Percentiles rank a stretch among this genome's conserved stretches.
Evolutionary conservation across 169 alveolate species (phyloP).

Genomic region (Plasmodium relictum): DNA sequence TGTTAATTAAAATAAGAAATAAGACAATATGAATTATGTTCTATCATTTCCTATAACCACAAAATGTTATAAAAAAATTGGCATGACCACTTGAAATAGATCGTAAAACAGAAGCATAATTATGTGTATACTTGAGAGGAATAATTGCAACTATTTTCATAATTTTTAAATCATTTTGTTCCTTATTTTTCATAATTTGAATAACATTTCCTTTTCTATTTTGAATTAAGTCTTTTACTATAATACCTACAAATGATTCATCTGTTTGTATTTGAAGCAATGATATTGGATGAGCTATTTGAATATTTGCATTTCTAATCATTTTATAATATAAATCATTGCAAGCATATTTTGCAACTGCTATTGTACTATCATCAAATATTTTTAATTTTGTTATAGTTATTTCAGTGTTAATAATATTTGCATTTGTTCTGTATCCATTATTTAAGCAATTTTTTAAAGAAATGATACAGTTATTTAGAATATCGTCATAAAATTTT

Average conservation of each 20-base stretch:
- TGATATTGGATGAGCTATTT: constrained; percentile 62
- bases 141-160: constrained; percentile 70
- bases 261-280: constrained; percentile 69
- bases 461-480: constrained; percentile 66
- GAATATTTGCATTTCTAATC: constrained; percentile 47
- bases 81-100: constrained; percentile 79
- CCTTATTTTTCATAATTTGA: constrained; percentile 67
- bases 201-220: constrained; percentile 64
- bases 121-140: constrained; percentile 52
- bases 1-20: no score
- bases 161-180: constrained; percentile 30
- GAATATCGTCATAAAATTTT: constrained; percentile 63
- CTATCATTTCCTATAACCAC: constrained; percentile 36
- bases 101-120: constrained; percentile 59
- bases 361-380: constrained; percentile 54
- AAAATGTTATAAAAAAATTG: constrained; percentile 51
- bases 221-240: constrained; percentile 70
- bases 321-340: constrained; percentile 69
- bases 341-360: constrained; percentile 78
- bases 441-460: constrained; percentile 65
- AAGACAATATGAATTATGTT: not conserved
- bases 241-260: constrained; percentile 65
- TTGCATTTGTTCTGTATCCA: constrained; percentile 70
- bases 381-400: constrained; percentile 56
- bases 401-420: constrained; percentile 70